Percentiles rank a stretch among this genome's conserved stretches.
Conservation (phyloP, 108 stramenopile genomes). For the Nannochloropsis oceanica region DNA sequence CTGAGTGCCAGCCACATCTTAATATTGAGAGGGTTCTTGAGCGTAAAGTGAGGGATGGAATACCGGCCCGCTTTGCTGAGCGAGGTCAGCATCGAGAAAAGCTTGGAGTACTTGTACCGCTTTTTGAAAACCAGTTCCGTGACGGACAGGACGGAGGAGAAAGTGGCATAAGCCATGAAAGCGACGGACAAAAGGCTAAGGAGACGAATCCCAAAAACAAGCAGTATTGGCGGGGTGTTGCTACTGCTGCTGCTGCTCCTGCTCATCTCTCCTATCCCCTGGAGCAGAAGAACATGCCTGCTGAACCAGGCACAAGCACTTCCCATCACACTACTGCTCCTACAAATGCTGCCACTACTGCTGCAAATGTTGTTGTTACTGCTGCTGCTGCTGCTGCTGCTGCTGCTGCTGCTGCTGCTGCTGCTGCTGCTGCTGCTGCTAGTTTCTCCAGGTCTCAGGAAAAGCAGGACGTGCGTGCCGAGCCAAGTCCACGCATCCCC, state of each 20-base stretch:
- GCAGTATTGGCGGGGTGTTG: neutral
- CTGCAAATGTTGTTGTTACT: no score
- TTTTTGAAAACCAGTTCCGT: neutral
- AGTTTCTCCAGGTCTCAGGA: neutral
- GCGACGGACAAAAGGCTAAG: neutral
- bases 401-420: neutral
- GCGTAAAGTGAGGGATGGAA: constrained; percentile 28
- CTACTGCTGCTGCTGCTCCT: neutral
- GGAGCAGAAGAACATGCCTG: neutral
- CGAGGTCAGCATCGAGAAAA: constrained; percentile 23
- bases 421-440: neutral
- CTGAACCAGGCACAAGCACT: no score
- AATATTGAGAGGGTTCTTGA: constrained; percentile 30
- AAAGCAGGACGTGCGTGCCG: neutral
- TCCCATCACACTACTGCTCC: no score
- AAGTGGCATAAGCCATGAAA: neutral
- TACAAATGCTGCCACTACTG: neutral
- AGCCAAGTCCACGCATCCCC: neutral
- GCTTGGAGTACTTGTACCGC: constrained; percentile 27
- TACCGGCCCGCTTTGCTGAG: constrained; percentile 18
- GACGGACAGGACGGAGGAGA: neutral
- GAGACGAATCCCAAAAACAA: neutral
- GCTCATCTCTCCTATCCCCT: no score
- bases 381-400: neutral
- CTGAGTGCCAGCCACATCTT: constrained; percentile 21